phyloP scores from a whole-genome alignment of 345 rosid species.

The Boechera divaricarpa region DNA sequence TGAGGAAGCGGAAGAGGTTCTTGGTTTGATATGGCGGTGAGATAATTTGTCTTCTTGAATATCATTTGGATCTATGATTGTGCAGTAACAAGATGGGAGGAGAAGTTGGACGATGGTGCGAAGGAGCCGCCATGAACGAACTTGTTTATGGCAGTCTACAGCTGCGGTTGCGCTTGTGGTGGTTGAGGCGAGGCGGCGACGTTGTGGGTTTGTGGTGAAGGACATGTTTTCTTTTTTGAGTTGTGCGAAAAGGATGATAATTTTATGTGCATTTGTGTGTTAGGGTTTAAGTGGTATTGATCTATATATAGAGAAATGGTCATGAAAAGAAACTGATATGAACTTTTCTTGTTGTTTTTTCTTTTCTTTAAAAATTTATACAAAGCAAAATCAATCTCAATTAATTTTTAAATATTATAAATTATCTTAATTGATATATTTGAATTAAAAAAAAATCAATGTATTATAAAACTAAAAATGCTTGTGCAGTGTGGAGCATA shows the following conservation, averaged over 20 bases:
- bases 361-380: neutral
- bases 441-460: neutral
- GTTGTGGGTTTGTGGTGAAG: conserved; percentile 42
- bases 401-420: neutral
- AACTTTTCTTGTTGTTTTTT: conserved; percentile 2
- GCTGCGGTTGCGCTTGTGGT: conserved; percentile 42
- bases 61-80: conserved; percentile 44
- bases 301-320: conserved; percentile 22
- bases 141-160: conserved; percentile 83
- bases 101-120: conserved; percentile 61
- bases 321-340: neutral
- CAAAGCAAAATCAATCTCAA: neutral
- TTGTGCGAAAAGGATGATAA: conserved; percentile 7
- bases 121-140: conserved; percentile 77
- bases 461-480: neutral
- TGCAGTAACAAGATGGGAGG: conserved; percentile 62
- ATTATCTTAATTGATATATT: neutral
- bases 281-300: conserved; percentile 39
- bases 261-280: conserved; percentile 8
- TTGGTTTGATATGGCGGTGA: conserved; percentile 16
- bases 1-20: conserved; percentile 30
- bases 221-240: conserved; percentile 43
- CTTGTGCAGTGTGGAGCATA: neutral
- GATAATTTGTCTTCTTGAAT: conserved; percentile 28
- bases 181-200: conserved; percentile 36